A percentile compares a stretch with the other conserved stretches of the same genome.
These are phyloP conservation scores for Neophaeococcomyces mojaviensis DNA, from an alignment of 2,329 filamentous ascomycete species.

Conservation along the genomic window DNA sequence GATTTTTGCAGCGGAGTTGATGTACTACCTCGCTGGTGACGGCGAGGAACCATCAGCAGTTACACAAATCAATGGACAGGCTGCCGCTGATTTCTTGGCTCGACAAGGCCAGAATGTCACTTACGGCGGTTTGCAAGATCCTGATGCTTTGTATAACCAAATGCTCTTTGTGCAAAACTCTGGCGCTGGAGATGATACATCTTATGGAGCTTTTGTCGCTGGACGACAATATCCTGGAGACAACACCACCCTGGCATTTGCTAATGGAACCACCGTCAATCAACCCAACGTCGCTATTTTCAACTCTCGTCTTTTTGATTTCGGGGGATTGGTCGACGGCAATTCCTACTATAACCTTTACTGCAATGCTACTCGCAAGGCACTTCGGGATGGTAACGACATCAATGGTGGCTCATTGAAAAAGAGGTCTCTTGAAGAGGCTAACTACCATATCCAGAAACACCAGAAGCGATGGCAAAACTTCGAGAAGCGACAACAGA, in stretches of 20 bases:
- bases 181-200: background rate
- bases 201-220: slow-evolving; percentile 4
- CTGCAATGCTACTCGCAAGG: slow-evolving; percentile 12
- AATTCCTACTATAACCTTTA: slow-evolving; percentile 10
- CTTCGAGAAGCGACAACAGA: background rate
- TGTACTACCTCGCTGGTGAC: background rate
- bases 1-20: background rate
- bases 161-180: slow-evolving; percentile 22
- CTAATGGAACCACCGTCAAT: slow-evolving; percentile 23
- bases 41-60: slow-evolving; percentile 2
- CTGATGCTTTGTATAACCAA: slow-evolving; percentile 25
- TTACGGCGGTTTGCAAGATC: slow-evolving; percentile 16
- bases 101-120: slow-evolving; percentile 2
- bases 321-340: slow-evolving; percentile 3
- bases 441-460: background rate
- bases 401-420: background rate
- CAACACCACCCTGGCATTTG: slow-evolving; percentile 23
- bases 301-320: background rate
- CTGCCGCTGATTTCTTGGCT: background rate
- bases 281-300: slow-evolving; percentile 20
- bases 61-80: slow-evolving; percentile 7
- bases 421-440: background rate
- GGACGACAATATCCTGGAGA: slow-evolving; percentile 22
- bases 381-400: background rate
- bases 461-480: background rate